These are phyloP conservation scores for Hansenula sp. DNA, from an alignment of 1,139 yeast species.

Conservation along the genomic window DNA sequence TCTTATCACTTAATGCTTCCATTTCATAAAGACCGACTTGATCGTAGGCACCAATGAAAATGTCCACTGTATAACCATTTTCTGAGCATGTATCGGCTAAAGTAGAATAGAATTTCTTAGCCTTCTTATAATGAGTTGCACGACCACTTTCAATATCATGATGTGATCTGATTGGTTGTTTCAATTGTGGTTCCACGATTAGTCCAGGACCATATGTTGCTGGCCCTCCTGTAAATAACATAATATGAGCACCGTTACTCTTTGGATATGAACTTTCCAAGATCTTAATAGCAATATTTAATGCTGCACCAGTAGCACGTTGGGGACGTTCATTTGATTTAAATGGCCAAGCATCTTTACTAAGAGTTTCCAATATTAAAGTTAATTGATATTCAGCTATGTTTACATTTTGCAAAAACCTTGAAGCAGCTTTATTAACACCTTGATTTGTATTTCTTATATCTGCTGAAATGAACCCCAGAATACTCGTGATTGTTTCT, in stretches of 20 bases:
- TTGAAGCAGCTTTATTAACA: constrained; percentile 11
- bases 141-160: constrained; percentile 77
- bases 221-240: constrained; percentile 79
- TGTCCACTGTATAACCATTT: constrained; percentile 50
- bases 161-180: constrained; percentile 89
- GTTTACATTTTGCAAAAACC: constrained; percentile 27
- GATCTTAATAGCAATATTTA: constrained; percentile 55
- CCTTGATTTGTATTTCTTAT: constrained; percentile 20
- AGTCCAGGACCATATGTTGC: constrained; percentile 89
- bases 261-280: constrained; percentile 42
- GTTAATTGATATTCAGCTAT: constrained; percentile 49
- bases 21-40: constrained; percentile 65
- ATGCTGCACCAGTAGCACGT: constrained; percentile 65
- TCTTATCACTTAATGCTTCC: constrained; percentile 52
- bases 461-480: constrained; percentile 49
- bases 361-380: constrained; percentile 48
- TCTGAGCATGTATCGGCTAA: constrained; percentile 38
- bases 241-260: constrained; percentile 52
- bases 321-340: constrained; percentile 45
- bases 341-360: constrained; percentile 50
- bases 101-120: constrained; percentile 54
- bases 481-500: constrained; percentile 45
- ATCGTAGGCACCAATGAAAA: constrained; percentile 63
- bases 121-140: constrained; percentile 80
- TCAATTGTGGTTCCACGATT: constrained; percentile 78